Conservation (phyloP, 177 flowering plant species). For the Vitis hybrid region DNA sequence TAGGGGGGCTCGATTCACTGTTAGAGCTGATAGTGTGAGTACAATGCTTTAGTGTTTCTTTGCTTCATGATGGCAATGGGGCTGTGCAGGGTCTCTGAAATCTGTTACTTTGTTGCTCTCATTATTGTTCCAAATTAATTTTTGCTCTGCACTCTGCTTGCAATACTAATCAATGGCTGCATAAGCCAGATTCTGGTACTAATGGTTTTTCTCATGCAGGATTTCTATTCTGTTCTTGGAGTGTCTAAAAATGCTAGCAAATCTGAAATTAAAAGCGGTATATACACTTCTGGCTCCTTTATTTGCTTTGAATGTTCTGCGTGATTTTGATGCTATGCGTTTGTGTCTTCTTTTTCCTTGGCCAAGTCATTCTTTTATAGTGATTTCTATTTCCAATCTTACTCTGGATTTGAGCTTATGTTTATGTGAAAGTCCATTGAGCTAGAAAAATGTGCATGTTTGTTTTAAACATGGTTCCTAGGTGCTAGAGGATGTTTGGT, state of each 20-base stretch:
- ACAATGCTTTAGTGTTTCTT: background rate
- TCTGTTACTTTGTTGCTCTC: background rate
- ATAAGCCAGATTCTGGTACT: background rate
- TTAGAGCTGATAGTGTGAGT: constrained; percentile 82
- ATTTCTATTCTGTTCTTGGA: constrained; percentile 84
- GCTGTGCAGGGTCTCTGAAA: background rate
- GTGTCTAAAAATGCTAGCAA: constrained; percentile 83
- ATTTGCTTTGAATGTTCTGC: background rate
- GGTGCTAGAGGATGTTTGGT: no score
- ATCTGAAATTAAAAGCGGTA: constrained; percentile 93
- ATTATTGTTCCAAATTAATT: background rate
- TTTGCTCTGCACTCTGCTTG: background rate
- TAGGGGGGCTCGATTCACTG: constrained; percentile 57
- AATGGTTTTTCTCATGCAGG: constrained; percentile 40
- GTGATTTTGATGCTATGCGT: background rate
- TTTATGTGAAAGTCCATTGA: no score
- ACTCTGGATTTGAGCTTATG: no score
- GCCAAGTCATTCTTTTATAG: background rate
- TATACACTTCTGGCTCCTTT: constrained; percentile 8
- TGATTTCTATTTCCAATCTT: no score
- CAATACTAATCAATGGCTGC: background rate
- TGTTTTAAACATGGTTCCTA: no score
- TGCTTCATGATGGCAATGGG: background rate
- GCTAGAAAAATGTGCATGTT: no score
- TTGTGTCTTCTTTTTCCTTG: background rate